These are phyloP conservation scores for Bruguiera sexangula DNA, from an alignment of 345 rosid species.

Conservation along the genomic window DNA sequence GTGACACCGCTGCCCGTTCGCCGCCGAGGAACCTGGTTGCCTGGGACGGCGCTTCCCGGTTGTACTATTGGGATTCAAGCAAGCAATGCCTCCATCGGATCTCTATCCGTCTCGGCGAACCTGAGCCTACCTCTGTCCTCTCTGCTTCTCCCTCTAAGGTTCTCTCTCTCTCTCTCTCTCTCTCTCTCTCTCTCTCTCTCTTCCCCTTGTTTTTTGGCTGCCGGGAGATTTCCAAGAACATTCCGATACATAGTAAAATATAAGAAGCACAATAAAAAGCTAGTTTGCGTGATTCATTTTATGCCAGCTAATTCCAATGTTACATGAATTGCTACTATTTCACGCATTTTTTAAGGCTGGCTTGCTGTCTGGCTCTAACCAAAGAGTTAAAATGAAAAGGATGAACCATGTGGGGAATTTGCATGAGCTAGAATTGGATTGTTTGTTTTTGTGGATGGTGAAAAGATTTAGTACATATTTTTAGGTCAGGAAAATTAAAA, in stretches of 20 bases:
- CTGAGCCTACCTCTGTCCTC: constrained; percentile 68
- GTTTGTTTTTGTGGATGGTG: too few relatives aligned
- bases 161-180: neutral
- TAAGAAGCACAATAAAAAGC: neutral
- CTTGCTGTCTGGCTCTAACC: too few relatives aligned
- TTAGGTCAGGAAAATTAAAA: too few relatives aligned
- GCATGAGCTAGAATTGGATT: too few relatives aligned
- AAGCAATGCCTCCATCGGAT: constrained; percentile 65
- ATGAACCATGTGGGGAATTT: too few relatives aligned
- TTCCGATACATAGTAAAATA: neutral
- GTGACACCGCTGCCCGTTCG: constrained; percentile 8
- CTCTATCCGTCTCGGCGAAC: constrained; percentile 81
- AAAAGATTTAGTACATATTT: too few relatives aligned
- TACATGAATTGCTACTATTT: neutral
- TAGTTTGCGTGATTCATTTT: neutral
- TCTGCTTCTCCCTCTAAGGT: constrained; percentile 86
- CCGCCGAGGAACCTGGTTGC: constrained; percentile 58
- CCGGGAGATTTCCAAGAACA: neutral
- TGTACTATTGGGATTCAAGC: constrained; percentile 69
- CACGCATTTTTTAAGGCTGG: too few relatives aligned
- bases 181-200: neutral
- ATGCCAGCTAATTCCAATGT: neutral
- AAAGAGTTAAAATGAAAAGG: too few relatives aligned
- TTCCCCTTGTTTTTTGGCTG: neutral
- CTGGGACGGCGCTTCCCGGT: constrained; percentile 84